Conservation (phyloP, 2,329 filamentous ascomycete species). For the Elsinoe fawcettii region DNA sequence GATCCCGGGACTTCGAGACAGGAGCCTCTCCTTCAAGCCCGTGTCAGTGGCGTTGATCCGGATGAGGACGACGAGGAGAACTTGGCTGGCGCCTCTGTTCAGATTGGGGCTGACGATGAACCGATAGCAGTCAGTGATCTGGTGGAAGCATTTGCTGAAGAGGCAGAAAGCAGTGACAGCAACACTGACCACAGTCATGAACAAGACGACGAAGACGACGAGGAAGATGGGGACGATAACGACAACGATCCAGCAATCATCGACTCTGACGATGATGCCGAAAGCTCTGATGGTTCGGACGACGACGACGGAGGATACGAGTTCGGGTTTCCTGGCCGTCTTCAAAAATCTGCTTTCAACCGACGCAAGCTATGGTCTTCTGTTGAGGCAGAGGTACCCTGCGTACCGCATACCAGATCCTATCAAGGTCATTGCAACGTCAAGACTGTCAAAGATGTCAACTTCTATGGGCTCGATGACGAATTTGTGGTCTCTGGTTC, state of each 20-base stretch:
- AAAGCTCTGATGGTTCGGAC: conserved; percentile 21
- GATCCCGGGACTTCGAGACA: conserved; percentile 33
- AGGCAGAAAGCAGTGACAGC: conserved; percentile 4
- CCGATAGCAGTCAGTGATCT: conserved; percentile 19
- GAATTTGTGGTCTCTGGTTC: conserved; percentile 62
- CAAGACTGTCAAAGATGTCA: conserved; percentile 61
- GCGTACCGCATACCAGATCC: conserved; percentile 47
- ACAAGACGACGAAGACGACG: conserved; percentile 17
- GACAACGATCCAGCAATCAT: conserved; percentile 18
- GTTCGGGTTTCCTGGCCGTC: conserved; percentile 26
- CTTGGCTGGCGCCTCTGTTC: conserved; percentile 26
- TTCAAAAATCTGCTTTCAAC: conserved; percentile 45
- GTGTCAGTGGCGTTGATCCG: conserved; percentile 42
- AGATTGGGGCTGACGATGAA: conserved; percentile 26
- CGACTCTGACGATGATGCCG: conserved; percentile 21
- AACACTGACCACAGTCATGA: conserved; percentile 12
- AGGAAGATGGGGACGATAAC: conserved; percentile 18
- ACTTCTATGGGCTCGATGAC: conserved; percentile 59
- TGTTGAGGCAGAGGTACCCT: conserved; percentile 49
- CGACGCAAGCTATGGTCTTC: conserved; percentile 40
- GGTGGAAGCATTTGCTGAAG: conserved; percentile 17
- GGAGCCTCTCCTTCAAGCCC: conserved; percentile 33
- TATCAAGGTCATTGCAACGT: conserved; percentile 61
- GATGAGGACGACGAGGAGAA: conserved; percentile 25
- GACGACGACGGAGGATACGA: conserved; percentile 29